Conservation (phyloP, 164 flowering plant genomes). For the Aristolochia contorta region DNA sequence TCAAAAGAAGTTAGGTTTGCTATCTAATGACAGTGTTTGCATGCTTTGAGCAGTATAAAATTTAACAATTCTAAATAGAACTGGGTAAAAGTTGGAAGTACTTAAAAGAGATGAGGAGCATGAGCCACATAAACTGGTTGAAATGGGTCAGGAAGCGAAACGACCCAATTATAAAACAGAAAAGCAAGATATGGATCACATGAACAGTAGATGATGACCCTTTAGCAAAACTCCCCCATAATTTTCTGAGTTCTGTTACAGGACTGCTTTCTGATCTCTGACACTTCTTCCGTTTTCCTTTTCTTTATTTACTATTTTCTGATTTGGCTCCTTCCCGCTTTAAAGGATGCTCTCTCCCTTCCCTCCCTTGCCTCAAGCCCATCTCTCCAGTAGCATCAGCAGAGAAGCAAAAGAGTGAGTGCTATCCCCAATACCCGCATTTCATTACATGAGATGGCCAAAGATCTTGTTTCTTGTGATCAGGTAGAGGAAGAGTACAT, state of each 20-base stretch:
- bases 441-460: conserved; percentile 5
- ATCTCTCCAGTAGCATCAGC: conserved; percentile 2
- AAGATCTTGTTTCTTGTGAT: conserved; percentile 17
- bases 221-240: conserved; percentile 8
- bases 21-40: too few relatives aligned
- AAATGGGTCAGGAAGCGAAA: background rate
- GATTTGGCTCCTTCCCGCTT: conserved; percentile 23
- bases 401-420: conserved; percentile 9
- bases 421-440: background rate
- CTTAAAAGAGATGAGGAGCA: too few relatives aligned
- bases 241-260: conserved; percentile 20
- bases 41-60: too few relatives aligned
- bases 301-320: conserved; percentile 4
- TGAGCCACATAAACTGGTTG: conserved; percentile 5
- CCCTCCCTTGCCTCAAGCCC: conserved; percentile 1
- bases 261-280: conserved; percentile 19
- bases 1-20: too few relatives aligned
- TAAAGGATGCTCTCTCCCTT: conserved; percentile 21
- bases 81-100: too few relatives aligned
- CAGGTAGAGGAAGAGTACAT: conserved; percentile 67
- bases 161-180: too few relatives aligned
- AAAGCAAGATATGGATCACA: conserved; percentile 13
- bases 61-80: background rate
- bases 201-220: conserved; percentile 5
- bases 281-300: conserved; percentile 10